phyloP scores from a whole-genome alignment of 257 asterid genomes.

The Euphrasia confusa region DNA sequence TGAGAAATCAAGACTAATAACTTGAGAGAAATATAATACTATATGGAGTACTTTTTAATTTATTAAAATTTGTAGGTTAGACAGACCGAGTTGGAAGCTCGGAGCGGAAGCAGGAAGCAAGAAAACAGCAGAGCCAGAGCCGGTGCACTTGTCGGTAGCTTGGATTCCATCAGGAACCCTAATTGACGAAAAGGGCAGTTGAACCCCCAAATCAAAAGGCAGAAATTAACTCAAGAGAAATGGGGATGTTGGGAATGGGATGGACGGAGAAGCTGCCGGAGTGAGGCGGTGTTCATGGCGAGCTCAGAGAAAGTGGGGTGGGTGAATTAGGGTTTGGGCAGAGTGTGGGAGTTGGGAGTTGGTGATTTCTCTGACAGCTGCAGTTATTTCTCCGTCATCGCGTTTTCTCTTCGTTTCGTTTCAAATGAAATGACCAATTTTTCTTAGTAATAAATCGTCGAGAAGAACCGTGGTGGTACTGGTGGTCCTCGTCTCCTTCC shows the following conservation, averaged over 20 bases:
- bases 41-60: background rate
- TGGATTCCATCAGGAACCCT: constrained; percentile 32
- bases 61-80: constrained; percentile 9
- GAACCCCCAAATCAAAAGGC: constrained; percentile 14
- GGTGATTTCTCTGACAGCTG: constrained; percentile 34
- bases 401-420: no score
- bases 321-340: background rate
- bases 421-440: no score
- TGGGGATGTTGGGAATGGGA: constrained; percentile 5
- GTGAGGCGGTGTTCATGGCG: no score
- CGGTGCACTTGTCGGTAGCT: constrained; percentile 19
- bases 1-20: background rate
- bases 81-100: constrained; percentile 43
- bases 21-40: background rate
- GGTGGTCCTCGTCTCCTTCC: no score
- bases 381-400: constrained; percentile 23
- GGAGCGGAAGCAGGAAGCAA: constrained; percentile 32
- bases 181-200: background rate
- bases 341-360: constrained; percentile 26
- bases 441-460: no score
- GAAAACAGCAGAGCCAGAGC: constrained; percentile 27
- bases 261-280: no score
- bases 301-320: background rate
- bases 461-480: no score
- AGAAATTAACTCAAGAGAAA: background rate